These are phyloP conservation scores for Leccinum cinnamomeum DNA, from an alignment of 1,284 basidiomycete species.

Conservation along the genomic window DNA sequence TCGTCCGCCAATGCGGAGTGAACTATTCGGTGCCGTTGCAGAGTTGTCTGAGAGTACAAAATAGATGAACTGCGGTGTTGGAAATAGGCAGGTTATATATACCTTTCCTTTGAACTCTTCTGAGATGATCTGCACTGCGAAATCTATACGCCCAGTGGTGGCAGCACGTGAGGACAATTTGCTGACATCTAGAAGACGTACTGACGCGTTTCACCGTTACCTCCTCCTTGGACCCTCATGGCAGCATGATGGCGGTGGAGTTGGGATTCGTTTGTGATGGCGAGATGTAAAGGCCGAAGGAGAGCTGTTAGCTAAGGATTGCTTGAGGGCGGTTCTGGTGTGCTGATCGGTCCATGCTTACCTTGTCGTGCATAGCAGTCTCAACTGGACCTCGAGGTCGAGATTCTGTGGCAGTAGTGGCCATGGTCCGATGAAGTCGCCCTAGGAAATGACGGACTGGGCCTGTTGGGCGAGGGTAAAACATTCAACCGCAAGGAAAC, in stretches of 20 bases:
- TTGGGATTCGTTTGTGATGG: conserved; percentile 73
- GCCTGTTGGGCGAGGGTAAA: conserved; percentile 24
- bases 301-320: conserved; percentile 51
- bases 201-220: conserved; percentile 71
- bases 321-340: conserved; percentile 23
- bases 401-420: conserved; percentile 21
- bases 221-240: conserved; percentile 65
- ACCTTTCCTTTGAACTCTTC: conserved; percentile 73
- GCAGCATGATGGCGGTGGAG: conserved; percentile 75
- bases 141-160: conserved; percentile 51
- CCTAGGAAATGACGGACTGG: conserved; percentile 21
- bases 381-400: conserved; percentile 44
- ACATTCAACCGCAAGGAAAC: conserved; percentile 25
- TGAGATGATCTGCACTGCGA: conserved; percentile 69
- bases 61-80: conserved; percentile 8
- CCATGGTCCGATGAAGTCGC: conserved; percentile 31
- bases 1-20: conserved; percentile 69
- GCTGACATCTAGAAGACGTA: conserved; percentile 27
- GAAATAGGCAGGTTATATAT: conserved; percentile 15
- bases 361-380: conserved; percentile 54
- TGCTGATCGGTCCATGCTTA: conserved; percentile 32
- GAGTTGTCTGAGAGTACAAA: conserved; percentile 49
- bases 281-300: conserved; percentile 57
- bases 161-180: conserved; percentile 28
- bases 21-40: conserved; percentile 78